Base-by-base conservation (phyloP, 2,329 filamentous ascomycete species). In the Aspergillus arachidicola region DNA sequence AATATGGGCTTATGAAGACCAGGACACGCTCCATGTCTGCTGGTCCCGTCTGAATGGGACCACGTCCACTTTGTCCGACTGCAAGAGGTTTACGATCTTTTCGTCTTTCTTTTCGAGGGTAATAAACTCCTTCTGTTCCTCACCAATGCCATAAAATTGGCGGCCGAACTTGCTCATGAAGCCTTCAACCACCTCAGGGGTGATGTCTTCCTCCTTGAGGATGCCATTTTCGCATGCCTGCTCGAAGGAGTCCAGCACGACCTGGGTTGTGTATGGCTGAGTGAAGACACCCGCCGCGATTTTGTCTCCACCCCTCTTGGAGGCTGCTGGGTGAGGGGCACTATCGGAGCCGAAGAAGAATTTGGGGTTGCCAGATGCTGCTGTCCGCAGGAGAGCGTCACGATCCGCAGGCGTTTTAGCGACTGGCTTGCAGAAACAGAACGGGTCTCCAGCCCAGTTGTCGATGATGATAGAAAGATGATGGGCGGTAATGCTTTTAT, bases 401-500 rank as follows among this genome's bases (percentile, higher is more conserved):
- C 93, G 86, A 72, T 94, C 89, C 19, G 84, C 85, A 0, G 91
- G 89, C 41, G 87, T 89, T 81, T 92, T 92, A 57, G 90, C 87
- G 36, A 91, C 87, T 6, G 89, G 89, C 75, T 92, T 92, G 81
- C 89, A 92, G 81, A 94, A 96, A 73, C 89, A 87, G 86, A 94
- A 89, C 73, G 93, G 85, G 71, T 91, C 86, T 59, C 82, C 82
- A 23, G 88, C 87, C 82, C 89, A 90, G 70, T 93, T 89, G 71
- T 95, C 90, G 19, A 92, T 88, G 14, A 90, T 92, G 36, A 97
- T 84, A 69, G 87, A 93, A 26, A 96, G 83, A 73, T 97, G 93
- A 73, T 97, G 93, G 2, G 92, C 91, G 0, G 93, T 97, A 68
- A 96, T 93, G 11, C 91, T 94, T 85, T 23, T 55, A 19, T 36